These are phyloP conservation scores for Puccinia hordei DNA, from an alignment of 1,284 basidiomycete species.

Conservation along the genomic window DNA sequence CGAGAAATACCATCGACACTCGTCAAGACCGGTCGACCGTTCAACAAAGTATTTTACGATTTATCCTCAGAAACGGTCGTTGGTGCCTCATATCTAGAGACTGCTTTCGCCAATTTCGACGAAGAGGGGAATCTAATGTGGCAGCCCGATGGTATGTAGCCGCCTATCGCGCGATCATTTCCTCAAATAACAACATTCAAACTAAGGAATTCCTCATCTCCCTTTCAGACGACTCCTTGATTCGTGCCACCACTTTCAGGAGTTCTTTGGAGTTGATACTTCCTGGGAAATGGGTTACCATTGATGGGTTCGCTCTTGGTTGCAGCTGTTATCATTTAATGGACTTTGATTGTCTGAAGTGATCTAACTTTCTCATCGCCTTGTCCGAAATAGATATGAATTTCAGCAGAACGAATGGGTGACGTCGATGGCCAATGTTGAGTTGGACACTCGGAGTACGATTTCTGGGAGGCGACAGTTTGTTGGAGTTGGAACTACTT, in stretches of 20 bases:
- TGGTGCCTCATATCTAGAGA: slow-evolving; percentile 73
- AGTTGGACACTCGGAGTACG: slow-evolving; percentile 79
- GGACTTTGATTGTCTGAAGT: background rate
- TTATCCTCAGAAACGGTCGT: slow-evolving; percentile 77
- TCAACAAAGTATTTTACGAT: slow-evolving; percentile 82
- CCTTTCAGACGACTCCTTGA: slow-evolving; percentile 24
- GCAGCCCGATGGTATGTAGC: slow-evolving; percentile 72
- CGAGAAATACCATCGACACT: slow-evolving; percentile 38
- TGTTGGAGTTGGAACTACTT: slow-evolving; percentile 88
- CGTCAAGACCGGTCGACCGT: slow-evolving; percentile 65
- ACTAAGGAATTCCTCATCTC: background rate
- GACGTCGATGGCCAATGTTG: slow-evolving; percentile 75
- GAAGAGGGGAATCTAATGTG: slow-evolving; percentile 77
- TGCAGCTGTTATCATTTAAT: background rate
- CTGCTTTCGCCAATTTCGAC: slow-evolving; percentile 83
- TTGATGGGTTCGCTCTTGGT: slow-evolving; percentile 67
- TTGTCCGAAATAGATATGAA: slow-evolving; percentile 65
- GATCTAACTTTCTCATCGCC: background rate
- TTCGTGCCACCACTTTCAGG: slow-evolving; percentile 42
- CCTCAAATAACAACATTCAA: background rate
- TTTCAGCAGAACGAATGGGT: slow-evolving; percentile 89
- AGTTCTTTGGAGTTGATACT: slow-evolving; percentile 80
- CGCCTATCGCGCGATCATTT: background rate
- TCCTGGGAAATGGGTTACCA: slow-evolving; percentile 76
- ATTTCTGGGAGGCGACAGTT: slow-evolving; percentile 81